Conservation (phyloP, 169 alveolate species). For the Cryptosporidium andersoni region DNA sequence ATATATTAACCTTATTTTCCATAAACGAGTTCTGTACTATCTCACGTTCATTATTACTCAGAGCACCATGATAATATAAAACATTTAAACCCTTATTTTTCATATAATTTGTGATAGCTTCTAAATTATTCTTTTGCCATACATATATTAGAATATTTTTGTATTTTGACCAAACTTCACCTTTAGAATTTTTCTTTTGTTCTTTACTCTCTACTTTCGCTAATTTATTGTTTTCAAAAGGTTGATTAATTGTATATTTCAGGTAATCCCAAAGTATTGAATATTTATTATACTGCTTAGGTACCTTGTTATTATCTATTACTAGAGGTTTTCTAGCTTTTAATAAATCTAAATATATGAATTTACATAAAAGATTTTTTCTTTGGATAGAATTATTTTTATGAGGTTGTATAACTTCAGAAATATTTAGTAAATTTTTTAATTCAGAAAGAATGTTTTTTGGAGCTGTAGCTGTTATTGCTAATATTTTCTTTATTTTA, state of each 20-base stretch:
- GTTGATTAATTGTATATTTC: conserved; percentile 17
- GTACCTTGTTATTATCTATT: conserved; percentile 14
- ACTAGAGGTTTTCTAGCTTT: background rate
- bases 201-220: background rate
- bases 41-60: conserved; percentile 67
- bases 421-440: conserved; percentile 65
- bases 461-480: conserved; percentile 92
- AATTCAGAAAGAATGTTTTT: conserved; percentile 73
- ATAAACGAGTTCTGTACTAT: conserved; percentile 79
- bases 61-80: conserved; percentile 66
- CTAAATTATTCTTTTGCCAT: conserved; percentile 71
- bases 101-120: conserved; percentile 75
- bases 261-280: conserved; percentile 51
- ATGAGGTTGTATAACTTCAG: conserved; percentile 46
- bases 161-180: conserved; percentile 59
- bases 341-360: conserved; percentile 29
- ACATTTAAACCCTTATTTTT: conserved; percentile 68
- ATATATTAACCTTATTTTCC: conserved; percentile 76
- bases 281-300: conserved; percentile 30
- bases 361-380: conserved; percentile 34
- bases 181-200: conserved; percentile 5
- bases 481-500: conserved; percentile 79
- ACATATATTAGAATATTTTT: conserved; percentile 61
- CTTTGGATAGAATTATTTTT: conserved; percentile 34
- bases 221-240: background rate